Evolutionary conservation across 2,329 filamentous ascomycete species (phyloP), one percentile per base, ranked within the genome.

Genomic region (Trichoderma oligosporum): DNA sequence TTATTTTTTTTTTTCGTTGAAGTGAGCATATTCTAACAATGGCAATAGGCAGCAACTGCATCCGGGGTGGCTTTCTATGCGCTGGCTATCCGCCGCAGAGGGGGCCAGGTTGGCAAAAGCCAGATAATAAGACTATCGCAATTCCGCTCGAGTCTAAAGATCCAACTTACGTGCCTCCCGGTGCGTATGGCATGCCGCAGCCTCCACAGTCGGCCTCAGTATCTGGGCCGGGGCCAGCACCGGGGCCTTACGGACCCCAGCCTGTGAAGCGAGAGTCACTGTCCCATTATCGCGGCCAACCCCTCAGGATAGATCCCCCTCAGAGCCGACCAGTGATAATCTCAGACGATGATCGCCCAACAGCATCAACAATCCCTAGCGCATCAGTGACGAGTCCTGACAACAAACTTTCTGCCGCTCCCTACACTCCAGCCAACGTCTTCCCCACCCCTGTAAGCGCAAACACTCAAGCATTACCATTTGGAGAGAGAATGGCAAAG

Each of bases 31-130:
- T 29, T 36, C 59, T 60, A 25, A 64, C 58, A 29, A 14, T 8
- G 29, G 16, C 14, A 39, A 44, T 62, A 93, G 89, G 88, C 74
- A 88, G 87, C 69, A 97, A 99, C 68, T 99, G 94, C 74, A 80
- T 88, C 56, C 88, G 91, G 60, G 93, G 94, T 42, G 90, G 89
- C 14, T 97, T 97, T 70, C 78, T 89, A 31, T 99, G 94, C 71
- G 88, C 90, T 64, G 94, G 94, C 51, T 99, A 99, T 73, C 88
- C 88, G 68, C 88, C 88, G 55, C 86, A 88, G 64, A 83, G 90
- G 65, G 85, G 86, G 39, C 80, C 83, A 22, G 70, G 71, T 51
- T 94, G 89, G 86, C 84, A 87, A 62, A 95, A 93, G 73, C 84
- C 87, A 29, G 86, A 88, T 60, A 85, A 75, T 67, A 85, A 88